phyloP scores from a whole-genome alignment of 2,329 filamentous ascomycete species.

The Pseudocercospora crystallina region DNA sequence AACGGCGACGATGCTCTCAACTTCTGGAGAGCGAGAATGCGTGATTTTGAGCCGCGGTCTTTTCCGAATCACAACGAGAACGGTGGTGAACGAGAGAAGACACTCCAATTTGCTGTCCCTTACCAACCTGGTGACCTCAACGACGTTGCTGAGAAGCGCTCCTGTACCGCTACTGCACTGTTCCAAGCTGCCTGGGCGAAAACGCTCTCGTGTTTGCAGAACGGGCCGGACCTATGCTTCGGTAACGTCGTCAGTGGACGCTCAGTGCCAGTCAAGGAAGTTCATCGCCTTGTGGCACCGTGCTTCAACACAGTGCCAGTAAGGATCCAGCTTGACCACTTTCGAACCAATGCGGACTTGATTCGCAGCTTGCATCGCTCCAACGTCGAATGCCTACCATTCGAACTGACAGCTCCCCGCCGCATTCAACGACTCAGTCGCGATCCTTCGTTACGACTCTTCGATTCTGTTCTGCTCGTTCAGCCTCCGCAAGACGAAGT shows the following conservation, averaged over 20 bases:
- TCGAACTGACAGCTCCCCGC: constrained; percentile 74
- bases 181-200: constrained; percentile 73
- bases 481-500: constrained; percentile 59
- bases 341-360: constrained; percentile 56
- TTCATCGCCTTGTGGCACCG: constrained; percentile 76
- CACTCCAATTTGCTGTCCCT: constrained; percentile 4
- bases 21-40: constrained; percentile 67
- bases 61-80: constrained; percentile 33
- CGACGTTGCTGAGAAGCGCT: constrained; percentile 51
- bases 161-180: constrained; percentile 61
- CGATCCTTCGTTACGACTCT: constrained; percentile 57
- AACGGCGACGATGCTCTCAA: constrained; percentile 51
- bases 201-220: constrained; percentile 58
- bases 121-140: constrained; percentile 44
- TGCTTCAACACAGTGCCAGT: constrained; percentile 89
- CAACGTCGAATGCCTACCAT: constrained; percentile 62
- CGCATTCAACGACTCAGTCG: constrained; percentile 59
- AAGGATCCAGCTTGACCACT: constrained; percentile 55
- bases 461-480: constrained; percentile 78
- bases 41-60: constrained; percentile 49
- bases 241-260: constrained; percentile 83
- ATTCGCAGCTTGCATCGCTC: constrained; percentile 60
- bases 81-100: constrained; percentile 1
- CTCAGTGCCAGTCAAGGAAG: constrained; percentile 61
- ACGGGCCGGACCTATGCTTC: constrained; percentile 71